phyloP scores from a whole-genome alignment of 345 rosid genomes.

The Tarenaya hassleriana region DNA sequence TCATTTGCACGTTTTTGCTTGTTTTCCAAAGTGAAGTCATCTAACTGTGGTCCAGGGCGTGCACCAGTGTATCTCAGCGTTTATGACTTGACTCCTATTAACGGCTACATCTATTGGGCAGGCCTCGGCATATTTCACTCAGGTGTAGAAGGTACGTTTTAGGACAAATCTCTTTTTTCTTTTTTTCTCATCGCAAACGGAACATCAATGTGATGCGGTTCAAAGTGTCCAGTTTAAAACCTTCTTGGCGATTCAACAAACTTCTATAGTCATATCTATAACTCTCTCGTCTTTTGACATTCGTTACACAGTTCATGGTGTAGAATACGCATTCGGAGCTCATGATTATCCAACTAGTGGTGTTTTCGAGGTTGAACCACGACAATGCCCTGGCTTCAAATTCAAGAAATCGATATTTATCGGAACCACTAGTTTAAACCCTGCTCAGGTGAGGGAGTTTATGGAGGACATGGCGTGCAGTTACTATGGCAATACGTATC shows the following conservation, averaged over 20 bases:
- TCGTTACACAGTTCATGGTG: slow-evolving; percentile 64
- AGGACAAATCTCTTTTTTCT: slow-evolving; percentile 14
- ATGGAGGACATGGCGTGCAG: slow-evolving; percentile 69
- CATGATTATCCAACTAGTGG: slow-evolving; percentile 85
- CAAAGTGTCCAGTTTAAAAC: not conserved
- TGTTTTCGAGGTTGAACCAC: slow-evolving; percentile 91
- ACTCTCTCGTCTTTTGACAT: slow-evolving; percentile 8
- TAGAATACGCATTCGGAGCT: slow-evolving; percentile 97
- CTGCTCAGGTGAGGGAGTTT: slow-evolving; percentile 74
- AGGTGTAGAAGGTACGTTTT: slow-evolving; percentile 82
- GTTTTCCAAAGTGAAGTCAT: slow-evolving; percentile 60
- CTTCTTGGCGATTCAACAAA: not conserved
- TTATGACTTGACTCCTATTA: slow-evolving; percentile 81
- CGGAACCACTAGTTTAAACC: slow-evolving; percentile 82
- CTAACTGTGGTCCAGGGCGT: slow-evolving; percentile 48
- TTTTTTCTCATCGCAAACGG: not conserved
- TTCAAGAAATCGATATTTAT: slow-evolving; percentile 82
- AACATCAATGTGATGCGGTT: not conserved
- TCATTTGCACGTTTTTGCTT: slow-evolving; percentile 64
- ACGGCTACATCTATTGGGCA: slow-evolving; percentile 93
- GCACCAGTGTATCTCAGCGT: slow-evolving; percentile 88
- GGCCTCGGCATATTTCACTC: slow-evolving; percentile 97
- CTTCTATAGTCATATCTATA: slow-evolving; percentile 8
- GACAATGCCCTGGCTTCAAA: slow-evolving; percentile 91
- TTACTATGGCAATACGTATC: slow-evolving; percentile 81